phyloP scores from a whole-genome alignment of 2,329 filamentous ascomycete species.

The Cercospora citrullina region DNA sequence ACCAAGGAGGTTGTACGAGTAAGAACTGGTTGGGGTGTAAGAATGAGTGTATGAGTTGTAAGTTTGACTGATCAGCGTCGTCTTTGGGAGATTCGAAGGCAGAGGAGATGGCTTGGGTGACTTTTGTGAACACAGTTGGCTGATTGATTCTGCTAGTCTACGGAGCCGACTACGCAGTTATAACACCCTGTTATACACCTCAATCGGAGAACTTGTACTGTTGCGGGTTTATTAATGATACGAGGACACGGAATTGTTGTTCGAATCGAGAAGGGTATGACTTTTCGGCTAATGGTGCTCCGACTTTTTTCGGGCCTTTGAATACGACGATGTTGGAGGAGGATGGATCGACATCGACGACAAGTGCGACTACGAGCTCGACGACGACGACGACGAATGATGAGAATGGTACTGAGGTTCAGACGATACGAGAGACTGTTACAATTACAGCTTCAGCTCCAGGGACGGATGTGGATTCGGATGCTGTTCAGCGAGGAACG shows the following conservation, averaged over 20 bases:
- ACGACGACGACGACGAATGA: background rate
- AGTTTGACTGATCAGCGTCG: too few relatives aligned
- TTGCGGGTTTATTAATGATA: background rate
- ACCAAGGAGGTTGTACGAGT: background rate
- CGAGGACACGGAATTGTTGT: background rate
- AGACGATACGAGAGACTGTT: background rate
- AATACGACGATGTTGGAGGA: background rate
- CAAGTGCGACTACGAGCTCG: background rate
- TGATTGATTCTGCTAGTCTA: background rate
- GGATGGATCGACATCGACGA: background rate
- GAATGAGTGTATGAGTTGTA: background rate
- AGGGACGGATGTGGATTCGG: background rate
- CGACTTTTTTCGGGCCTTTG: background rate
- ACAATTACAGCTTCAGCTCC: background rate
- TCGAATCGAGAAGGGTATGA: background rate
- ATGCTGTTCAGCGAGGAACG: background rate
- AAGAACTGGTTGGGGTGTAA: background rate
- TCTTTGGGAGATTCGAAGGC: too few relatives aligned
- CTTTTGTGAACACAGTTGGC: too few relatives aligned
- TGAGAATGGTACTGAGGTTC: background rate
- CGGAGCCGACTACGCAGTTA: background rate
- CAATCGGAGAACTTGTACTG: background rate
- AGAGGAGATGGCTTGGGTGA: too few relatives aligned
- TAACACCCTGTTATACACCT: background rate
- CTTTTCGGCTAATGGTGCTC: background rate